Evolutionary conservation across 2,329 filamentous ascomycete species (phyloP), one percentile per base, ranked within the genome.

Genomic region (Diplocarpon mali): DNA sequence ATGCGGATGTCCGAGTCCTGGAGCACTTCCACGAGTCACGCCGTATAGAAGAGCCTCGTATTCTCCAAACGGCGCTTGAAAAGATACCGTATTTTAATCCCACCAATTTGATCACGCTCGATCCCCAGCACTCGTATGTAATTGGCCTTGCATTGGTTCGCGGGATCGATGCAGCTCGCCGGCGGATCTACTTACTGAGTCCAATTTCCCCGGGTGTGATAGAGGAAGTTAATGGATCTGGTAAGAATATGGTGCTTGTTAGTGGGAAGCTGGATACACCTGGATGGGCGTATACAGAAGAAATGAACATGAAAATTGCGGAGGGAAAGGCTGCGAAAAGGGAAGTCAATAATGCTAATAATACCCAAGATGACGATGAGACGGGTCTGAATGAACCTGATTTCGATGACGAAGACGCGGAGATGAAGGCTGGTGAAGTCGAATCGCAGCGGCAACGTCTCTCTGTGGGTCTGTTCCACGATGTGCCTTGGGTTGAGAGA

Each of bases 101-200:
- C 15, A 58, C 68, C 1, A 63, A 68, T 17, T 69, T 71, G n/a
- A 66, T 68, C 2, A 68, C 70, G 1, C 69, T 85, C 0, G 69
- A 83, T 52, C 82, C 84, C 0, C 63, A 60, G 24, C 67, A 73
- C 55, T 82, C 76, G 0, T 67, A 67, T 16, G 69, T 75, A 12
- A 61, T 86, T 3, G 83, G 82, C 2, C 66, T 85, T 2, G 82
- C 75, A 0, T 67, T 90, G 8, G 62, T 92, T n/a, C 74, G 83
- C 1, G 82, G 78, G 4, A 76, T 89, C 46, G 80, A 89, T 56
- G 57, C 64, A 0, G 58, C 63, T 16, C 68, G 64, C 1, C 65
- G 69, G 3, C 60, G 68, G 5, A 63, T 90, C 3, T 79, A 87
- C 47, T 56, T 90, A 1, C 58, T 88, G 2, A 82, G 80, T 0